Percentiles rank a stretch among this genome's conserved stretches.
Conservation (phyloP, 73 alveolate genomes). For the Blepharisma stoltei region DNA sequence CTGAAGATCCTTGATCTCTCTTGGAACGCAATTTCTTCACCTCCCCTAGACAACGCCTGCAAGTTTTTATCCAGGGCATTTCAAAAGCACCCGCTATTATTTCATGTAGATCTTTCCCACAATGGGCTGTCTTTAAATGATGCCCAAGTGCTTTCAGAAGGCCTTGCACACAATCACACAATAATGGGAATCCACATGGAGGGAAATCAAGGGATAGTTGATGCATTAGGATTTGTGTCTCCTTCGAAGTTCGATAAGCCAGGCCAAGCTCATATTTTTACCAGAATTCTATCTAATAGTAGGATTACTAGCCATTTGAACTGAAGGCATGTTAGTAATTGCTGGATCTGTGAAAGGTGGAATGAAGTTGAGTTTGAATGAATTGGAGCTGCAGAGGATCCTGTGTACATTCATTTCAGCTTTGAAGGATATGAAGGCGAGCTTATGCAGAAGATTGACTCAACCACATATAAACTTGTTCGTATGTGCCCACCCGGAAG, state of each 20-base stretch:
- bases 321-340: constrained; percentile 35
- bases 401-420: constrained; percentile 75
- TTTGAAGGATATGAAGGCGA: constrained; percentile 73
- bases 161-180: constrained; percentile 63
- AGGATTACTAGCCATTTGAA: not conserved
- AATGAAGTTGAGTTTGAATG: constrained; percentile 76
- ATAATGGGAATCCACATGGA: constrained; percentile 78
- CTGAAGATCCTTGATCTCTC: constrained; percentile 1
- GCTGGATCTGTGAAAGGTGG: constrained; percentile 94
- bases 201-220: constrained; percentile 77
- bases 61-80: constrained; percentile 46
- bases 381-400: constrained; percentile 46
- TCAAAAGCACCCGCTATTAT: constrained; percentile 48
- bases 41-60: not conserved
- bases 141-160: constrained; percentile 57
- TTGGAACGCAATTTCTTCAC: constrained; percentile 14
- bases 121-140: constrained; percentile 54
- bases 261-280: not conserved
- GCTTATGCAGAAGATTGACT: constrained; percentile 47
- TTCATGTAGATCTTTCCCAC: constrained; percentile 78
- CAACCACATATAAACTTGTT: constrained; percentile 39
- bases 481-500: constrained; percentile 90
- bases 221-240: constrained; percentile 68
- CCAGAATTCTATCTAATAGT: constrained; percentile 11
- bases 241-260: constrained; percentile 33